Percentiles rank a stretch among this genome's conserved stretches.
phyloP scores from a whole-genome alignment of 139 green algal genomes.

The Micractinium sp. region DNA sequence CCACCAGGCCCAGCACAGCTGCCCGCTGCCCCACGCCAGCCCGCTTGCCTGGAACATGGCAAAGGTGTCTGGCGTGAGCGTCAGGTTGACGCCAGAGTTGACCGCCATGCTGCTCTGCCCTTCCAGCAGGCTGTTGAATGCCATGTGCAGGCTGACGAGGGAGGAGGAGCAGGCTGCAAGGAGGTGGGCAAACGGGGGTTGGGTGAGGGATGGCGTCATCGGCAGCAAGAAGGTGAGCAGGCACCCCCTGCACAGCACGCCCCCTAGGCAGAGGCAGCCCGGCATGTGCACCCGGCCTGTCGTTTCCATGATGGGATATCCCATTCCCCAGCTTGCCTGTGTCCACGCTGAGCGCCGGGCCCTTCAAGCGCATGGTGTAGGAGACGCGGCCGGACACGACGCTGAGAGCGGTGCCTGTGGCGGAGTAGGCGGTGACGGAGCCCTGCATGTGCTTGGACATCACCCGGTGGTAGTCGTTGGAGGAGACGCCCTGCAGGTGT shows the following conservation, averaged over 20 bases:
- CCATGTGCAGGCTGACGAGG: constrained; percentile 77
- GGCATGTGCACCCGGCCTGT: no score
- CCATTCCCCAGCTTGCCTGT: constrained; percentile 43
- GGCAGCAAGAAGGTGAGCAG: no score
- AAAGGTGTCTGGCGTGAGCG: constrained; percentile 56
- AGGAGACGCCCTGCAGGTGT: constrained; percentile 26
- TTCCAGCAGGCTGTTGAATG: constrained; percentile 41
- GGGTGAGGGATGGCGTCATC: no score
- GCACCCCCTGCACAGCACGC: no score
- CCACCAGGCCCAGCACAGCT: neutral
- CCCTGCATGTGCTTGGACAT: constrained; percentile 26
- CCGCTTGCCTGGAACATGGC: constrained; percentile 55
- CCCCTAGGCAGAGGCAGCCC: no score
- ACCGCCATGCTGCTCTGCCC: constrained; percentile 44
- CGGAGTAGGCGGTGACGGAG: constrained; percentile 65
- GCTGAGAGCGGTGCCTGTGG: constrained; percentile 53
- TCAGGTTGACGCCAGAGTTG: constrained; percentile 82
- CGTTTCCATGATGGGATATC: neutral
- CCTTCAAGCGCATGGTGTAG: constrained; percentile 79
- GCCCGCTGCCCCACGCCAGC: neutral
- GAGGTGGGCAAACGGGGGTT: neutral
- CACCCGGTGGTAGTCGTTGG: constrained; percentile 51
- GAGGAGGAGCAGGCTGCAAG: constrained; percentile 78
- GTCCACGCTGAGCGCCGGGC: constrained; percentile 80
- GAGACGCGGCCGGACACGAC: constrained; percentile 80